These are phyloP conservation scores for Rhododendron williamsianum DNA, from an alignment of 148 eudicot genomes.

Conservation along the genomic window DNA sequence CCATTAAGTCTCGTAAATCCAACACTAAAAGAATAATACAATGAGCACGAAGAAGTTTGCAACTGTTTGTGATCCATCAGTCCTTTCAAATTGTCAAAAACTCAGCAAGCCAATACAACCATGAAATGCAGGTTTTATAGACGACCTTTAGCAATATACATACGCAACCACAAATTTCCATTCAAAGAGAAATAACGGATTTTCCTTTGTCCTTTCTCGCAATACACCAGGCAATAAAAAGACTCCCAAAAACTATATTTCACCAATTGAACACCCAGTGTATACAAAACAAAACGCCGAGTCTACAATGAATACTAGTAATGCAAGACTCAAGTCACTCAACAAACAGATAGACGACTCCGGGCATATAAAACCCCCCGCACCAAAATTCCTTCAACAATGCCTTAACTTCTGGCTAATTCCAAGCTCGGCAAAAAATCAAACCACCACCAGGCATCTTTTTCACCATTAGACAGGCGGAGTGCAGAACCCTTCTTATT, in stretches of 20 bases:
- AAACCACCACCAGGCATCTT: neutral
- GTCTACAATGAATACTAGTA: neutral
- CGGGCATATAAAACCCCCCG: neutral
- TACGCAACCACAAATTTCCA: neutral
- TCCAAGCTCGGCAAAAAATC: neutral
- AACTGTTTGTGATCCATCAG: too few relatives aligned
- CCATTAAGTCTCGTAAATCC: too few relatives aligned
- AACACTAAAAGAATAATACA: too few relatives aligned
- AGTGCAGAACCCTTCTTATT: neutral
- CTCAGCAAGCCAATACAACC: neutral
- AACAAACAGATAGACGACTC: slow-evolving; percentile 3
- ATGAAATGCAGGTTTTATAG: neutral
- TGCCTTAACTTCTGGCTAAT: slow-evolving; percentile 3
- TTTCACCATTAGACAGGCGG: neutral
- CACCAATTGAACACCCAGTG: neutral
- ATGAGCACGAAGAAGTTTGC: too few relatives aligned
- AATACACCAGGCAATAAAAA: neutral
- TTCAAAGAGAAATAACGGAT: neutral
- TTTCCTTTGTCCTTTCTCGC: neutral
- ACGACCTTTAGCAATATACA: neutral
- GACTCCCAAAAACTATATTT: neutral
- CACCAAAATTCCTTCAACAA: neutral
- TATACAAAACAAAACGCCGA: neutral
- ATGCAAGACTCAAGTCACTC: neutral
- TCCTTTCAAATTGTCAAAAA: too few relatives aligned